These are phyloP conservation scores for Cicer yamashitae DNA, from an alignment of 306 rosid species.

Conservation along the genomic window DNA sequence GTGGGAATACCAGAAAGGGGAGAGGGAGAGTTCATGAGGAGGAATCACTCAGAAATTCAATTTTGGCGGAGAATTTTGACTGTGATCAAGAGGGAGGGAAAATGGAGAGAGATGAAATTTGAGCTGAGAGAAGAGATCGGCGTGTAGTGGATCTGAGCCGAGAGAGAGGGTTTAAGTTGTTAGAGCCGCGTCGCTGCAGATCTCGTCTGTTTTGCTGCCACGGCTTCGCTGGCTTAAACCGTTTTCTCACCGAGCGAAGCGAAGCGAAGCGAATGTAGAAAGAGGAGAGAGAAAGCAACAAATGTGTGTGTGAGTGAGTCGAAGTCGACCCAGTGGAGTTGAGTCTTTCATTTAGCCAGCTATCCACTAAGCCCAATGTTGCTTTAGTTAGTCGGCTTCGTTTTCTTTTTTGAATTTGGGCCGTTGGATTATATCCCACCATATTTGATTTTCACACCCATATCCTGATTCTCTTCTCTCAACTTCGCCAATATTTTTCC, in stretches of 20 bases:
- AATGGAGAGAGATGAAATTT: conserved; percentile 40
- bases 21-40: conserved; percentile 30
- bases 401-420: conserved; percentile 10
- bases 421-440: not conserved
- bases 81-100: conserved; percentile 31
- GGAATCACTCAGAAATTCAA: conserved; percentile 15
- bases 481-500: not conserved
- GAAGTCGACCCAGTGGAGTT: conserved; percentile 28
- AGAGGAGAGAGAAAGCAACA: not conserved
- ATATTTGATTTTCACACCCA: not conserved
- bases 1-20: conserved; percentile 31
- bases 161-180: conserved; percentile 36
- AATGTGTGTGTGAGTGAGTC: not conserved
- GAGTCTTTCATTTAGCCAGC: conserved; percentile 29
- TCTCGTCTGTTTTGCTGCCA: conserved; percentile 18
- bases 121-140: conserved; percentile 54
- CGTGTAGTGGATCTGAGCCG: conserved; percentile 67
- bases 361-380: conserved; percentile 35
- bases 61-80: conserved; percentile 39
- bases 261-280: not conserved
- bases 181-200: conserved; percentile 68
- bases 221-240: conserved; percentile 43
- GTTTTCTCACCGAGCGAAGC: not conserved
- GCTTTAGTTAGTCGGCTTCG: conserved; percentile 31
- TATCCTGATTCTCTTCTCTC: not conserved